Conservation (phyloP, 2,329 filamentous ascomycete species). For the Coleophoma eucalyptorum region DNA sequence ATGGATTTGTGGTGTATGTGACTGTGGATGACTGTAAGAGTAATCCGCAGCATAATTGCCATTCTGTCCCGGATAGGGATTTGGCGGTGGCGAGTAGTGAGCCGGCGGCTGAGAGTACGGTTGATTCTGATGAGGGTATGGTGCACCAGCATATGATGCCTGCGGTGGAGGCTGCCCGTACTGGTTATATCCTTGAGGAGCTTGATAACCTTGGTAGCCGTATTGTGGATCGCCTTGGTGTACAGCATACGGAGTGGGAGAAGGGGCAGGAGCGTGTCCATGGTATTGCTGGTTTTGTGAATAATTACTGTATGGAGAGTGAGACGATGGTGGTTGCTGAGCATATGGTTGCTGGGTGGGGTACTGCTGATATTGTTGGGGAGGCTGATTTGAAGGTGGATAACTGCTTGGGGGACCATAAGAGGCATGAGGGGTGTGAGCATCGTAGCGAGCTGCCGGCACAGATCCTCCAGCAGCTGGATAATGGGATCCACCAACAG, state of each 20-base stretch:
- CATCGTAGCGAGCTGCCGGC: too few species aligned
- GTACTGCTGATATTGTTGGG: constrained; percentile 20
- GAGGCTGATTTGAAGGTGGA: constrained; percentile 7
- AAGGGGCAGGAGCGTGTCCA: constrained; percentile 9
- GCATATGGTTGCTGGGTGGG: constrained; percentile 3
- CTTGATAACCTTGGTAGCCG: constrained; percentile 15
- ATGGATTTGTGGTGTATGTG: neutral
- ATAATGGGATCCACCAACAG: too few species aligned
- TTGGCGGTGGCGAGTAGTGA: neutral
- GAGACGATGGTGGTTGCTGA: constrained; percentile 14
- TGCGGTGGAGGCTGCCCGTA: constrained; percentile 5
- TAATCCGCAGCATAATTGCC: neutral
- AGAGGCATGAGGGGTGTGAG: constrained; percentile 14
- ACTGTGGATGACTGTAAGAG: neutral
- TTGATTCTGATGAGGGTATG: constrained; percentile 12
- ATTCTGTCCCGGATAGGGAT: constrained; percentile 1
- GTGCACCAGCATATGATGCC: constrained; percentile 13
- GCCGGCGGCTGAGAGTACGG: constrained; percentile 10
- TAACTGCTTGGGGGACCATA: constrained; percentile 14
- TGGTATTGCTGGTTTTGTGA: constrained; percentile 16
- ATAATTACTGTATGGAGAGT: constrained; percentile 13
- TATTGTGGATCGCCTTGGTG: constrained; percentile 9
- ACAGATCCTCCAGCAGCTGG: too few species aligned
- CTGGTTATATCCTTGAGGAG: constrained; percentile 5
- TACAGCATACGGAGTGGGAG: neutral